phyloP scores from a whole-genome alignment of 192 early-diverging fungal species.

The Kappamyces sp. region DNA sequence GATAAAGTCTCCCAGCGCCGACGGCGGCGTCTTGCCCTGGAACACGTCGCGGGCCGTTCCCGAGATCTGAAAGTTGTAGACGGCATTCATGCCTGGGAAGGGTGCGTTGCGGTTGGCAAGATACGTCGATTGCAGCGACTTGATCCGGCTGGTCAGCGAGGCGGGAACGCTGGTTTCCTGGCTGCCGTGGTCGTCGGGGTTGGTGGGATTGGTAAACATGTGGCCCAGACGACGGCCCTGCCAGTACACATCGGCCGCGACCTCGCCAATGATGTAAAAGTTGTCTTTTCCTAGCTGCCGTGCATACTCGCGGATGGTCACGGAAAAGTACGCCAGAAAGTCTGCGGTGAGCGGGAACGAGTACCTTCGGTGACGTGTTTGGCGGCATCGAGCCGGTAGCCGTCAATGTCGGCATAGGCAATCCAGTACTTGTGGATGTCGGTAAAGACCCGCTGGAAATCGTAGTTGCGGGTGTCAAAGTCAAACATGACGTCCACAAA shows the following conservation, averaged over 20 bases:
- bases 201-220: conserved; percentile 10
- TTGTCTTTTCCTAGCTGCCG: not conserved
- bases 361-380: conserved; percentile 6
- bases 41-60: conserved; percentile 2
- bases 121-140: not conserved
- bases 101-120: not conserved
- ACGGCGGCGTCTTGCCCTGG: not conserved
- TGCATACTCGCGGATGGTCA: conserved; percentile 4
- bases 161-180: not conserved
- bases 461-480: conserved; percentile 10
- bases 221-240: conserved; percentile 5
- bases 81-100: conserved; percentile 7
- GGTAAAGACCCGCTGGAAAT: conserved; percentile 1
- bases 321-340: conserved; percentile 1
- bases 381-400: conserved; percentile 1
- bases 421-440: conserved; percentile 11
- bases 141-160: conserved; percentile 6
- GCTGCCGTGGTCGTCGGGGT: conserved; percentile 6
- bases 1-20: not conserved
- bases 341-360: not conserved
- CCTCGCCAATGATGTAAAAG: conserved; percentile 11
- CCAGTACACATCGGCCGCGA: conserved; percentile 5
- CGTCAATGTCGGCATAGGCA: conserved; percentile 8
- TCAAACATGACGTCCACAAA: conserved; percentile 11
- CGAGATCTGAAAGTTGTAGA: conserved; percentile 1